These are phyloP conservation scores for Globisporangium splendens DNA, from an alignment of 352 stramenopile species.

Conservation along the genomic window DNA sequence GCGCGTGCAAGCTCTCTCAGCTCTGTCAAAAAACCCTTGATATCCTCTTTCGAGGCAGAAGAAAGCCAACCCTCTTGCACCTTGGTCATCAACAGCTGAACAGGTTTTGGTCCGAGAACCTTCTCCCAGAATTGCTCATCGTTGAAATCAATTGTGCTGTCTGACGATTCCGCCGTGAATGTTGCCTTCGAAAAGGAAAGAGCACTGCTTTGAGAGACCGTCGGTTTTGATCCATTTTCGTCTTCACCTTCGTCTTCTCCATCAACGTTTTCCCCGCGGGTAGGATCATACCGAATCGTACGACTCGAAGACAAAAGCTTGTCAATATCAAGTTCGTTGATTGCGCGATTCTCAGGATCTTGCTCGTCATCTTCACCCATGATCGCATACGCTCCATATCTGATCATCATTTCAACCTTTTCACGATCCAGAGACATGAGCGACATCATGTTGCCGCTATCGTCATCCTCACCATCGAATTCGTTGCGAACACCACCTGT, in stretches of 20 bases:
- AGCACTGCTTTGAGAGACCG: slow-evolving; percentile 48
- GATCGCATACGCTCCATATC: slow-evolving; percentile 96
- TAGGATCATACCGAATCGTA: slow-evolving; percentile 87
- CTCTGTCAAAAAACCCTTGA: slow-evolving; percentile 79
- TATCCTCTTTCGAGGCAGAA: slow-evolving; percentile 68
- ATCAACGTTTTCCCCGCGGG: slow-evolving; percentile 34
- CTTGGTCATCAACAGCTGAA: slow-evolving; percentile 85
- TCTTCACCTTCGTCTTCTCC: slow-evolving; percentile 36
- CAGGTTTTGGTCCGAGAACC: slow-evolving; percentile 80
- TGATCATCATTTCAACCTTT: slow-evolving; percentile 98
- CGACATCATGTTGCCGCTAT: slow-evolving; percentile 89
- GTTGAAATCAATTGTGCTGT: slow-evolving; percentile 88
- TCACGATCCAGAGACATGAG: slow-evolving; percentile 94
- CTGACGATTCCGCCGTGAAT: slow-evolving; percentile 83
- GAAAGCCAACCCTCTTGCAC: slow-evolving; percentile 82
- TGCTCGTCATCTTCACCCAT: slow-evolving; percentile 96
- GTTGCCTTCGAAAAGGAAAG: slow-evolving; percentile 87
- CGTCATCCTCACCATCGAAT: slow-evolving; percentile 94
- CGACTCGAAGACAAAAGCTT: slow-evolving; percentile 80
- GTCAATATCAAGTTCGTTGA: slow-evolving; percentile 90
- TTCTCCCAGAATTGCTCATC: slow-evolving; percentile 92
- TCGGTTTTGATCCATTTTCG: slow-evolving; percentile 26
- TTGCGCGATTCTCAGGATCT: slow-evolving; percentile 83
- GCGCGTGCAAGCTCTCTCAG: slow-evolving; percentile 73
- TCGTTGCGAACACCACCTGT: slow-evolving; percentile 89